Evolutionary conservation across 805 yeast genomes (phyloP).

Genomic region (Debaryomyces tyrocola): DNA sequence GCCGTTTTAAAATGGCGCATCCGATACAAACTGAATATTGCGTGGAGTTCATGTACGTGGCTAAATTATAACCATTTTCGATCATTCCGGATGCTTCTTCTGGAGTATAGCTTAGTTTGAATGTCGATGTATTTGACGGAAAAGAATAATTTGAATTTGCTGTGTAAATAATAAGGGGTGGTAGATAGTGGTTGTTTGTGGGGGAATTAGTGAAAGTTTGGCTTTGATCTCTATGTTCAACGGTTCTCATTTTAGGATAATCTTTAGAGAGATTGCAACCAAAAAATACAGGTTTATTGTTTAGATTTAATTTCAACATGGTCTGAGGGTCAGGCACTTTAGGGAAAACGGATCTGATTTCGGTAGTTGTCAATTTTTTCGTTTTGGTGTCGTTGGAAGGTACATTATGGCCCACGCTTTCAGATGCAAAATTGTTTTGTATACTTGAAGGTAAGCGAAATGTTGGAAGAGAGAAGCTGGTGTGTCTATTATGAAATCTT

Average conservation of each 20-base stretch:
- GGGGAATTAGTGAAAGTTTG: conserved; percentile 2
- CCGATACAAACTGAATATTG: conserved; percentile 50
- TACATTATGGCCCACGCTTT: too few relatives aligned
- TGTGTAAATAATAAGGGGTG: conserved; percentile 56
- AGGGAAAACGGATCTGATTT: conserved; percentile 29
- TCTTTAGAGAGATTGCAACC: conserved; percentile 42
- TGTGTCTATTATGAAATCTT: conserved; percentile 24
- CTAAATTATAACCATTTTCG: conserved; percentile 52
- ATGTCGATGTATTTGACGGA: conserved; percentile 58
- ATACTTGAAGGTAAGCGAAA: conserved; percentile 4
- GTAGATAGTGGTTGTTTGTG: conserved; percentile 24
- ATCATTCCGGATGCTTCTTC: conserved; percentile 47
- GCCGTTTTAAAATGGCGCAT: conserved; percentile 56
- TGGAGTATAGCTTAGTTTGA: conserved; percentile 49
- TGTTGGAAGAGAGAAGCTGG: conserved; percentile 10
- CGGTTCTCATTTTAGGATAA: conserved; percentile 16
- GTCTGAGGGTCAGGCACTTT: conserved; percentile 29
- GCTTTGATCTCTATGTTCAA: not conserved
- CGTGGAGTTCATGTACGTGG: conserved; percentile 45
- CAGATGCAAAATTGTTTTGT: not conserved
- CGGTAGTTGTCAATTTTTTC: not conserved
- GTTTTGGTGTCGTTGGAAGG: not conserved
- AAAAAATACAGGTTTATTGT: conserved; percentile 34
- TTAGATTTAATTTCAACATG: conserved; percentile 17
- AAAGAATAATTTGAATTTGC: conserved; percentile 45